Evolutionary conservation across 805 yeast species (phyloP).

Genomic region (Isabelozyma gotoi): DNA sequence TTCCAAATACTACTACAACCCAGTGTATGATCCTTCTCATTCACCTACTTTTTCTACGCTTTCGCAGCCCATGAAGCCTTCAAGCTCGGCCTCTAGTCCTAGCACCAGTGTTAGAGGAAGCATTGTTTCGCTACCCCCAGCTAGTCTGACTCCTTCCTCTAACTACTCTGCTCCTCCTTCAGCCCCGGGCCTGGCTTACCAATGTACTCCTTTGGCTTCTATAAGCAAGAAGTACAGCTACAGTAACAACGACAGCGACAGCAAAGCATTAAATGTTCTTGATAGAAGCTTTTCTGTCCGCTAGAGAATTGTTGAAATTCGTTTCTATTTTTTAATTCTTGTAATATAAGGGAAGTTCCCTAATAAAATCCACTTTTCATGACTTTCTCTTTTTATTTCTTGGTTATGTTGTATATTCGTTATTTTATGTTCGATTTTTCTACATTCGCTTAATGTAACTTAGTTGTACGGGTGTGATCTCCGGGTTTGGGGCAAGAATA

Average conservation of each 20-base stretch:
- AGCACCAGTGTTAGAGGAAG: not conserved
- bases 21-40: not conserved
- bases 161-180: not conserved
- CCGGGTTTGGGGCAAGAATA: no score
- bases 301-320: not conserved
- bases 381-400: no score
- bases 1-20: not conserved
- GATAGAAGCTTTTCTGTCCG: constrained; percentile 15
- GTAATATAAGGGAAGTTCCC: no score
- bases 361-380: no score
- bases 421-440: no score
- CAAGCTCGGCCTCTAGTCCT: not conserved
- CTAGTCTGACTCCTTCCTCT: not conserved
- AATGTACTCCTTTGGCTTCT: no score
- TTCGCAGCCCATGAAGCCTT: not conserved
- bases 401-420: no score
- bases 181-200: no score
- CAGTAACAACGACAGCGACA: constrained; percentile 9
- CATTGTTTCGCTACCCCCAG: not conserved
- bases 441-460: no score
- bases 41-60: not conserved
- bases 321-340: no score
- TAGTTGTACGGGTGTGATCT: no score
- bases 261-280: constrained; percentile 15
- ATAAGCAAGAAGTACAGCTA: not conserved